Conservation (phyloP, 1,139 yeast genomes). For the Pichia sp. region DNA sequence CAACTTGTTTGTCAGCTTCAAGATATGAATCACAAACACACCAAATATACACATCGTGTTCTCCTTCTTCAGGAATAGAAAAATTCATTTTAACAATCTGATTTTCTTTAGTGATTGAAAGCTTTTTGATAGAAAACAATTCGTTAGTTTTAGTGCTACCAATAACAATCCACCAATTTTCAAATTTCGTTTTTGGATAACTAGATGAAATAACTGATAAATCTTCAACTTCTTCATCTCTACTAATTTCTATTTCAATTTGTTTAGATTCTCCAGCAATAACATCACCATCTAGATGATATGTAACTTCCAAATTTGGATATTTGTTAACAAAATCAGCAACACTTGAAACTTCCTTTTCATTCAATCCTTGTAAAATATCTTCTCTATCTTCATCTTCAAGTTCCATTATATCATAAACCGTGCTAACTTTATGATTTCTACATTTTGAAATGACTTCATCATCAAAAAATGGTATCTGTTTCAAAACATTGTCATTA, state of each 20-base stretch:
- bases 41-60: constrained; percentile 64
- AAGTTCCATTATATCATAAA: constrained; percentile 78
- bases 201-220: constrained; percentile 49
- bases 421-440: constrained; percentile 54
- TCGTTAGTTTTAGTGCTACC: constrained; percentile 61
- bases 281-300: constrained; percentile 40
- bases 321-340: constrained; percentile 87
- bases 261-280: constrained; percentile 41
- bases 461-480: constrained; percentile 64
- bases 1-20: constrained; percentile 85
- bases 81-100: constrained; percentile 53
- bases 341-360: constrained; percentile 48
- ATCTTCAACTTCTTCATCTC: constrained; percentile 67
- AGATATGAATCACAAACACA: constrained; percentile 85
- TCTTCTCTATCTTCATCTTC: constrained; percentile 74
- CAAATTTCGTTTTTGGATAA: constrained; percentile 58
- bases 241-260: constrained; percentile 49
- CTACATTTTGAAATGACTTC: constrained; percentile 55
- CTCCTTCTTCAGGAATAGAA: constrained; percentile 55
- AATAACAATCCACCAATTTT: constrained; percentile 82
- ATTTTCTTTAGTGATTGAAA: constrained; percentile 46
- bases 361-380: constrained; percentile 48
- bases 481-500: constrained; percentile 70
- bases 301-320: constrained; percentile 75
- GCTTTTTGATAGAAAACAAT: constrained; percentile 68